These are phyloP conservation scores for Kuraishia molischiana DNA, from an alignment of 805 yeast species.

Conservation along the genomic window DNA sequence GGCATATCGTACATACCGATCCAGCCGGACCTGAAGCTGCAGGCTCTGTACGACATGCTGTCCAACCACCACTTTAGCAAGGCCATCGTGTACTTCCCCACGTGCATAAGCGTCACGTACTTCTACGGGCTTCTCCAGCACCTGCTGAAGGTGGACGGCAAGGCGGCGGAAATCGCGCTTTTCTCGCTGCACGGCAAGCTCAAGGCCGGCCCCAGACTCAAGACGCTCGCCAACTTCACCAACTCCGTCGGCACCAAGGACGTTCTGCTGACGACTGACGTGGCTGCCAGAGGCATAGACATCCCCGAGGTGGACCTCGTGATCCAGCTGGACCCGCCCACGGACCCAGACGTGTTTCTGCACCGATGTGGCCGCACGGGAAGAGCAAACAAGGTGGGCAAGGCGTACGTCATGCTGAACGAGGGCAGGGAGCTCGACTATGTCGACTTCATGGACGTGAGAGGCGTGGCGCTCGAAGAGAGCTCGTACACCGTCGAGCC, in stretches of 20 bases:
- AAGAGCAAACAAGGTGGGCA: constrained; percentile 78
- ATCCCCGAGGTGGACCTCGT: constrained; percentile 88
- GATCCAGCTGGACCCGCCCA: constrained; percentile 91
- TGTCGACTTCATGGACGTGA: constrained; percentile 70
- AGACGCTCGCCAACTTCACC: constrained; percentile 56
- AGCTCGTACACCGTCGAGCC: constrained; percentile 16
- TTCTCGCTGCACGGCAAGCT: constrained; percentile 88
- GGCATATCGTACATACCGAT: constrained; percentile 51
- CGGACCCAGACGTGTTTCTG: constrained; percentile 82
- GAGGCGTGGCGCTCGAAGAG: constrained; percentile 43
- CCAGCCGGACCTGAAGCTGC: constrained; percentile 51
- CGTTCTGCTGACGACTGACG: constrained; percentile 86
- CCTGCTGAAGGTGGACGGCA: constrained; percentile 21
- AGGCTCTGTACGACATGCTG: constrained; percentile 44
- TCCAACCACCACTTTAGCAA: constrained; percentile 53
- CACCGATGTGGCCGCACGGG: constrained; percentile 97
- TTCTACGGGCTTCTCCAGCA: constrained; percentile 50
- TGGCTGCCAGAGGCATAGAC: constrained; percentile 97
- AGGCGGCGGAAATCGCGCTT: constrained; percentile 22
- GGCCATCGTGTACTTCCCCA: constrained; percentile 86
- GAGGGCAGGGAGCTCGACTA: constrained; percentile 75
- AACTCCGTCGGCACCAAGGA: constrained; percentile 36
- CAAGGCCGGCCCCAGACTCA: constrained; percentile 67
- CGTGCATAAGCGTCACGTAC: constrained; percentile 75
- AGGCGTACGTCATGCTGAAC: constrained; percentile 64